These are phyloP conservation scores for Phytophthora pseudosyringae DNA, from an alignment of 352 stramenopile species.

Conservation along the genomic window DNA sequence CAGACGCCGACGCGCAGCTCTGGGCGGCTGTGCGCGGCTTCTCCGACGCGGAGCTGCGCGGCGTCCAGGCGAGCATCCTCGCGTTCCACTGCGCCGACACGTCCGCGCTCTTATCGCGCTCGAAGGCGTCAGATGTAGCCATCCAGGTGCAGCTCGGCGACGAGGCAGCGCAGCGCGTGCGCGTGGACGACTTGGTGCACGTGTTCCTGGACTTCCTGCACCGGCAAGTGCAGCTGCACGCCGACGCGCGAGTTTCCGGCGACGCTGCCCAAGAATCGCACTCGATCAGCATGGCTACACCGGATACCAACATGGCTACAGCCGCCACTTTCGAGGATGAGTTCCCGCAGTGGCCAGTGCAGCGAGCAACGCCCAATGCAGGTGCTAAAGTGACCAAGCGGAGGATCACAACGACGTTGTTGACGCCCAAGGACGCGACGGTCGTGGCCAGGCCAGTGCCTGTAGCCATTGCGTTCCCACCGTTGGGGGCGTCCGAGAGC, in stretches of 20 bases:
- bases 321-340: conserved; percentile 35
- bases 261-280: conserved; percentile 2
- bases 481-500: conserved; percentile 19
- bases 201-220: conserved; percentile 39
- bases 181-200: conserved; percentile 37
- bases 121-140: neutral
- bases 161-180: conserved; percentile 15
- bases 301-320: conserved; percentile 7
- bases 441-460: conserved; percentile 36
- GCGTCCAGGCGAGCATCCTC: conserved; percentile 10
- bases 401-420: conserved; percentile 55
- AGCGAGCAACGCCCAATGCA: neutral
- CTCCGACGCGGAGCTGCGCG: conserved; percentile 32
- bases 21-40: conserved; percentile 40
- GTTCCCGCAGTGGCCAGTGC: conserved; percentile 40
- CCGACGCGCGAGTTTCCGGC: conserved; percentile 2
- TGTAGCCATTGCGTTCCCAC: conserved; percentile 39
- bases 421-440: conserved; percentile 37
- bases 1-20: conserved; percentile 24
- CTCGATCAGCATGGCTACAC: conserved; percentile 3
- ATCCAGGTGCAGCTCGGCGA: conserved; percentile 29
- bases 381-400: conserved; percentile 37
- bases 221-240: conserved; percentile 22
- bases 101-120: neutral
- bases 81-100: conserved; percentile 8